phyloP scores from a whole-genome alignment of 305 asterid genomes.

The Fraxinus floribunda region DNA sequence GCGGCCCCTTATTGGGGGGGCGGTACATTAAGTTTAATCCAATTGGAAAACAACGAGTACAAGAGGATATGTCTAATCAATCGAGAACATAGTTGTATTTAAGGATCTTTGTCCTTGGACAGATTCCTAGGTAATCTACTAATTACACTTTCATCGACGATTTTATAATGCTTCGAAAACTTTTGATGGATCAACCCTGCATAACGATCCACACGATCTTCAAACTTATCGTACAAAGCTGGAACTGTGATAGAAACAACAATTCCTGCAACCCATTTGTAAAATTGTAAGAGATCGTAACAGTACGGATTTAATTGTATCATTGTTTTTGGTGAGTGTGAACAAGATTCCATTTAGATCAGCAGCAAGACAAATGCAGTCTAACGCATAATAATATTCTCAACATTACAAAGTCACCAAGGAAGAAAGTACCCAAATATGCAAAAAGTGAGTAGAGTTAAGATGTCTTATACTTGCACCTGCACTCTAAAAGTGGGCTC shows the following conservation, averaged over 20 bases:
- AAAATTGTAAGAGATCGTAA: slow-evolving; percentile 14
- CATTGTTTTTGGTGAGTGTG: background rate
- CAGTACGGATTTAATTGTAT: background rate
- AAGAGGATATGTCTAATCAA: background rate
- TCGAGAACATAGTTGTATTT: slow-evolving; percentile 20
- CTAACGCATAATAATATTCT: background rate
- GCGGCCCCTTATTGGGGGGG: no score
- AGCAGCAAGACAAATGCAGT: background rate
- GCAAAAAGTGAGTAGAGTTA: background rate
- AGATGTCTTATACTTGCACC: background rate
- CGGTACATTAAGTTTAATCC: no score
- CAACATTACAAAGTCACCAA: background rate
- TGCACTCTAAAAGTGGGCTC: background rate
- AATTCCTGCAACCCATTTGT: slow-evolving; percentile 48
- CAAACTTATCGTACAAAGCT: slow-evolving; percentile 67
- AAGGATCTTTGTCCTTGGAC: slow-evolving; percentile 60
- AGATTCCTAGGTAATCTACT: slow-evolving; percentile 63
- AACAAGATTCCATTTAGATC: background rate
- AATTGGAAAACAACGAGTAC: no score
- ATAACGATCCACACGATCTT: slow-evolving; percentile 57
- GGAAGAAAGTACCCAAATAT: background rate
- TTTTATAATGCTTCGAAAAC: slow-evolving; percentile 71
- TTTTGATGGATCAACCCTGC: slow-evolving; percentile 62
- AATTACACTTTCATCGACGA: slow-evolving; percentile 74
- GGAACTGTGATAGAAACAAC: slow-evolving; percentile 69